A percentile compares a stretch with the other conserved stretches of the same genome.
Evolutionary conservation across 352 stramenopile species (phyloP).

Genomic region (Globisporangium splendens): DNA sequence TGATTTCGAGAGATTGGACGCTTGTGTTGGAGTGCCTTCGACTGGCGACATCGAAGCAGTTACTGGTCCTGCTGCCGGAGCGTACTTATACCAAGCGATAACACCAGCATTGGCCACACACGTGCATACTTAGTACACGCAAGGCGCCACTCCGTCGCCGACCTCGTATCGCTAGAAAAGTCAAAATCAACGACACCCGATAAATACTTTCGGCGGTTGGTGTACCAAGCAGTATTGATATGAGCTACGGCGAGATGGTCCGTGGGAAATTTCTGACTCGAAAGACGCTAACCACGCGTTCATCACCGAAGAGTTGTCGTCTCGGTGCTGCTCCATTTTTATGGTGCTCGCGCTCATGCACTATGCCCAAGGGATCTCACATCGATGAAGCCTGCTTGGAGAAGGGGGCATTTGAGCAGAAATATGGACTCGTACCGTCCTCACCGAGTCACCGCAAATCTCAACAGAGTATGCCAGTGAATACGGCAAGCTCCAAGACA

Average conservation of each 20-base stretch:
- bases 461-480: slow-evolving; percentile 13
- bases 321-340: slow-evolving; percentile 79
- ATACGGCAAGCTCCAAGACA: slow-evolving; percentile 39
- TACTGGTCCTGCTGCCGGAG: slow-evolving; percentile 77
- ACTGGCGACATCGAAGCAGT: slow-evolving; percentile 40
- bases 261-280: slow-evolving; percentile 47
- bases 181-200: slow-evolving; percentile 26
- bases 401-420: slow-evolving; percentile 57
- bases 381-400: slow-evolving; percentile 53
- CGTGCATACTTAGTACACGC: slow-evolving; percentile 83
- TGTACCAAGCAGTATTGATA: slow-evolving; percentile 19
- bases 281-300: slow-evolving; percentile 64
- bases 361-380: slow-evolving; percentile 51
- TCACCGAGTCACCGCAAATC: slow-evolving; percentile 24
- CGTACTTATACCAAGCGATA: slow-evolving; percentile 61
- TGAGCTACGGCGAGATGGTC: slow-evolving; percentile 63
- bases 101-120: slow-evolving; percentile 66
- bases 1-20: slow-evolving; percentile 73
- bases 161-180: slow-evolving; percentile 60
- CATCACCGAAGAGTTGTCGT: slow-evolving; percentile 78
- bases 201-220: slow-evolving; percentile 15
- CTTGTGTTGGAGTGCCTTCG: slow-evolving; percentile 68
- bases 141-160: slow-evolving; percentile 75
- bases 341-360: slow-evolving; percentile 79
- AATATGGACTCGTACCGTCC: slow-evolving; percentile 31